Evolutionary conservation across 129 eudicot genomes (phyloP).

Genomic region (Flaveria bidentis): DNA sequence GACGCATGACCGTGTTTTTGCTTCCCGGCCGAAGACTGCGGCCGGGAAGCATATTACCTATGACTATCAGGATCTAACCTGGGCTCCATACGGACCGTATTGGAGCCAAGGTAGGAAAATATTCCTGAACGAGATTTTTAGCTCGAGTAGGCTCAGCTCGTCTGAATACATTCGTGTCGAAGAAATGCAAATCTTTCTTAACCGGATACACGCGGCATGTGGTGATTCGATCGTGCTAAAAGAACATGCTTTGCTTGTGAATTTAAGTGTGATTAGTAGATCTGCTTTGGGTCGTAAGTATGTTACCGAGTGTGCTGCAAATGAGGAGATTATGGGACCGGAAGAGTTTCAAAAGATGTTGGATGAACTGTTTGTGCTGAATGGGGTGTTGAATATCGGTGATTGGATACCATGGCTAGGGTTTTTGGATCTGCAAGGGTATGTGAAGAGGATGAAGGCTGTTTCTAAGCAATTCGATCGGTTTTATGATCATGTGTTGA

Average conservation of each 20-base stretch:
- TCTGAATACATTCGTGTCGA: constrained; percentile 36
- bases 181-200: constrained; percentile 29
- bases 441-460: constrained; percentile 54
- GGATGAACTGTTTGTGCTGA: constrained; percentile 45
- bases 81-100: constrained; percentile 54
- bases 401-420: constrained; percentile 58
- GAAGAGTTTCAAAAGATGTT: constrained; percentile 49
- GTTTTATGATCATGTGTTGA: constrained; percentile 49
- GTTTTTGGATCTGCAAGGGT: constrained; percentile 54
- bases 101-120: constrained; percentile 52
- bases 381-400: constrained; percentile 45
- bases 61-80: constrained; percentile 34
- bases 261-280: constrained; percentile 38
- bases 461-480: constrained; percentile 36
- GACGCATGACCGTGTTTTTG: constrained; percentile 44
- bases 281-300: constrained; percentile 43
- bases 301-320: constrained; percentile 30
- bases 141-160: constrained; percentile 32
- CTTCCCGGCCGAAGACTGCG: constrained; percentile 48
- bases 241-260: constrained; percentile 26
- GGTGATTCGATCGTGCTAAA: constrained; percentile 31
- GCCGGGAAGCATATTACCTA: constrained; percentile 51
- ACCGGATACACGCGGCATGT: constrained; percentile 19
- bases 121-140: constrained; percentile 43
- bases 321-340: constrained; percentile 21